Evolutionary conservation across 768 basidiomycete species (phyloP).

Genomic region (Panellus pusillus): DNA sequence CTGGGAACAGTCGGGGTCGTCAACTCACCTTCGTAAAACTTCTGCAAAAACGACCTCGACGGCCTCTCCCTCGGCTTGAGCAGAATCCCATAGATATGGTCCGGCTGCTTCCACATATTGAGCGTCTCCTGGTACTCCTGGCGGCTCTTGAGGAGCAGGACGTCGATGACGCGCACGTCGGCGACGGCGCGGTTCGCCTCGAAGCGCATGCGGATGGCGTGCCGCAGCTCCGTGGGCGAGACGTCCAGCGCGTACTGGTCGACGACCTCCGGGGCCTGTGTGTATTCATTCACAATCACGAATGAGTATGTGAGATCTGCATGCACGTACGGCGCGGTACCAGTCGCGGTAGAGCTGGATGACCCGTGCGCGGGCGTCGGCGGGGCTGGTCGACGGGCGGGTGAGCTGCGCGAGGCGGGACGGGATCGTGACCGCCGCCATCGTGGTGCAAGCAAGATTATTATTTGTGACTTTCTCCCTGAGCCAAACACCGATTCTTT

Average conservation of each 20-base stretch:
- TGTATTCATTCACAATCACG: too few relatives aligned
- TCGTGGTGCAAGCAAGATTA: slow-evolving; percentile 23
- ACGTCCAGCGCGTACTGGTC: slow-evolving; percentile 79
- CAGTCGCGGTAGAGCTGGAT: slow-evolving; percentile 88
- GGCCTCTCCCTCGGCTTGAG: slow-evolving; percentile 46
- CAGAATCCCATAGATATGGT: slow-evolving; percentile 75
- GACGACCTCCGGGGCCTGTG: slow-evolving; percentile 89
- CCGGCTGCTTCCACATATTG: slow-evolving; percentile 90
- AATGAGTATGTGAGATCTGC: slow-evolving; percentile 1
- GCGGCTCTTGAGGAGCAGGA: slow-evolving; percentile 79
- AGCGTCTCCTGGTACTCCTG: slow-evolving; percentile 93
- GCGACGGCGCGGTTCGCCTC: slow-evolving; percentile 83
- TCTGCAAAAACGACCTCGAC: slow-evolving; percentile 72
- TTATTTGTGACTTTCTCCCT: slow-evolving; percentile 3
- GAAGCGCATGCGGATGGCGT: slow-evolving; percentile 82
- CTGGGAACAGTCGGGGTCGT: not conserved
- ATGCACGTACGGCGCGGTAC: slow-evolving; percentile 79
- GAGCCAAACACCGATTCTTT: slow-evolving; percentile 14
- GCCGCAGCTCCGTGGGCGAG: slow-evolving; percentile 74
- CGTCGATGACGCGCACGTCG: slow-evolving; percentile 80
- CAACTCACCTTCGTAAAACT: slow-evolving; percentile 79
- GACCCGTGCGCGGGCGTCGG: slow-evolving; percentile 67
- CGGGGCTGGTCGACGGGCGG: slow-evolving; percentile 50
- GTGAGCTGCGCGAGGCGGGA: slow-evolving; percentile 78
- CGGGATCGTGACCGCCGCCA: slow-evolving; percentile 71